A percentile compares a stretch with the other conserved stretches of the same genome.
These are phyloP conservation scores for Thelephora terrestris DNA, from an alignment of 1,284 basidiomycete species.

Conservation along the genomic window DNA sequence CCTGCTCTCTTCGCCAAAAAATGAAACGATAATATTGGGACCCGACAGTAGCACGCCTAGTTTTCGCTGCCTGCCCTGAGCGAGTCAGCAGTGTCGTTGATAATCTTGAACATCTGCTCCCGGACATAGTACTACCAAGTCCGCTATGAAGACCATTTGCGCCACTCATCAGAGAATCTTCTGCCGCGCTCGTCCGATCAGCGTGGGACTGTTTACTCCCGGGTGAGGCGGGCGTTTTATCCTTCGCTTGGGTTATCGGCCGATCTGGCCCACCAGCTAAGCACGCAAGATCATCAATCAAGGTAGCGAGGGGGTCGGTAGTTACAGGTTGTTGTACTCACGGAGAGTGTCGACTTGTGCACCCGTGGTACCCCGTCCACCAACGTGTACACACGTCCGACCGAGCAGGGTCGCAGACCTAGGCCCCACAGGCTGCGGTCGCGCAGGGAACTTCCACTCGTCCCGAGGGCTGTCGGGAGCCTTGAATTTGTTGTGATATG, in stretches of 20 bases:
- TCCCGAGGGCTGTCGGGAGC: conserved; percentile 38
- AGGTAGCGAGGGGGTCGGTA: conserved; percentile 1
- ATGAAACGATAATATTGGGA: background rate
- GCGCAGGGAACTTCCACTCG: conserved; percentile 33
- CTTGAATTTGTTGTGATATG: conserved; percentile 35
- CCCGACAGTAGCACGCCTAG: conserved; percentile 35
- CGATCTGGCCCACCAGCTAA: conserved; percentile 57
- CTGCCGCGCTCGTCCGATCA: conserved; percentile 12
- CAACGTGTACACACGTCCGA: conserved; percentile 32
- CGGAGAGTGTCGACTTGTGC: conserved; percentile 48
- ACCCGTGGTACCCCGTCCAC: conserved; percentile 30
- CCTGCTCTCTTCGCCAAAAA: conserved; percentile 25
- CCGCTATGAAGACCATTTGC: conserved; percentile 35
- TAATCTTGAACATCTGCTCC: conserved; percentile 54
- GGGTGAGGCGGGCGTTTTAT: conserved; percentile 5
- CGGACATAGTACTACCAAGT: conserved; percentile 52
- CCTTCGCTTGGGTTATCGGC: conserved; percentile 26
- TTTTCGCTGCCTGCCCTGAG: conserved; percentile 53
- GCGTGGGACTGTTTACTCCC: conserved; percentile 16
- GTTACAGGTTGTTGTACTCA: conserved; percentile 24
- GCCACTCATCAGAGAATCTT: conserved; percentile 21
- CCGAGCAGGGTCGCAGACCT: conserved; percentile 45
- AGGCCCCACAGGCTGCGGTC: conserved; percentile 50
- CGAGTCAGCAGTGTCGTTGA: conserved; percentile 52
- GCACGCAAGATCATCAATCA: background rate